Evolutionary conservation across 208 protist species (phyloP), one percentile per base, ranked within the genome.

Genomic region (Acanthamoeba royreba): DNA sequence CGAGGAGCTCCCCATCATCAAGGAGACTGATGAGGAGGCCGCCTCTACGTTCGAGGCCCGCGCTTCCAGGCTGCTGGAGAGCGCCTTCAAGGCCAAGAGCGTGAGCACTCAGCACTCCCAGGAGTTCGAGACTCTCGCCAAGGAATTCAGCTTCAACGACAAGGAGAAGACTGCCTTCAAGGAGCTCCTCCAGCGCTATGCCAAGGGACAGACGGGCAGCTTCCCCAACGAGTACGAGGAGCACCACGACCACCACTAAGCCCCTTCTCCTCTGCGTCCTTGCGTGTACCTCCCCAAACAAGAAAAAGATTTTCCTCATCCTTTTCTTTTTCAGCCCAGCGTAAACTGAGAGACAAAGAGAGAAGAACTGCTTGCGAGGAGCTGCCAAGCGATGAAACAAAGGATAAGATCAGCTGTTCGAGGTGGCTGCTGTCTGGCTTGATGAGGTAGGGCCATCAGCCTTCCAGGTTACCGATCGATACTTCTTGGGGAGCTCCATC

Each of bases 1-100:
- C 31, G 77, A 87, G 25, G 77, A 87, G 77, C 47, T 61, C 45
- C 77, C 77, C 77, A 87, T 87, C 77, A 5, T 87, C 77, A 87
- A 87, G 77, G 77, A 87, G 45, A 87, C 42, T 33, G 45, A 49
- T 5, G 77, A 87, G 11, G 77, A 87, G 45, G 19, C 45, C 9
- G 35, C 66, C 66, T 46, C 0, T 38, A 42, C 66, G 8, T 77
- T 77, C 4, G 66, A 77, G 66, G 25, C 66, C 11, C 66, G 66
- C n/a, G 66, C 66, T 25, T 7, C 66, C 66, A 43, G 31, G 31
- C 25, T 77, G 66, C 66, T 77, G 28, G 66, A 77, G 66, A 77
- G 66, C 66, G 66, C 66, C 33, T 38, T 46, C 31, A 77, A 25
- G 66, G 66, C 66, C 66, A 77, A 77, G 66, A 43, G 5, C 38